Evolutionary conservation across 805 yeast species (phyloP), one percentile per base, ranked within the genome.

Genomic region (Candida ascalaphidarum): DNA sequence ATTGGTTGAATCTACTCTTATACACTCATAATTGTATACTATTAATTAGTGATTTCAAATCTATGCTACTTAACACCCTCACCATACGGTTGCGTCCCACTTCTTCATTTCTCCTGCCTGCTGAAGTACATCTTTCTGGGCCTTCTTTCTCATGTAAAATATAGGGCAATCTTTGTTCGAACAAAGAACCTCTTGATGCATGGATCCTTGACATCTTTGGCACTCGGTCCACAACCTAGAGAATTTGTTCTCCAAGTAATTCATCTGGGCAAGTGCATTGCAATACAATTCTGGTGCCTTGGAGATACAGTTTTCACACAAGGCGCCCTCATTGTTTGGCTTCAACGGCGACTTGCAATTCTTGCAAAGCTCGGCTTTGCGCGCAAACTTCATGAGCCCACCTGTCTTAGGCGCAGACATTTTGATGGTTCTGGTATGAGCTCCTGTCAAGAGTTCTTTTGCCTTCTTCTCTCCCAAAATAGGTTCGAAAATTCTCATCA

Each of bases 221-320:
- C 99, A 94, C 50, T 92, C 95, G 0, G 97, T 89, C 99, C 99
- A 92, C 37, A 92, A 59, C 39, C 94, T 65, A 3, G 95, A 77
- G 44, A 85, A 92, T 41, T 80, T 78, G 34, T 74, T 71, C 49
- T 92, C 95, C 34, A 89, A 57, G 23, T 74, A 76, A 48, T 85
- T 81, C 67, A 88, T 77, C 34, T 74, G 78, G 3, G 82, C 79
- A 26, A 92, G 57, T 8, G 92, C 86, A 33, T 77, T 74, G n/a
- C 85, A 76, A 46, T 85, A 92, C 15, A 88, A 52, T 41, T 74
- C 81, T 2, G 92, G 86, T 3, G 51, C 55, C 23, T 46, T 48
- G 17, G 65, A 58, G 21, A 70, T 59, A 61, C 99, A 92, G 43
- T 82, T 77, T 16, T 70, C 69, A 55, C 99, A 92, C 19, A 92